Base-by-base conservation (phyloP, 1,139 yeast species). In the Candida neerlandica region DNA sequence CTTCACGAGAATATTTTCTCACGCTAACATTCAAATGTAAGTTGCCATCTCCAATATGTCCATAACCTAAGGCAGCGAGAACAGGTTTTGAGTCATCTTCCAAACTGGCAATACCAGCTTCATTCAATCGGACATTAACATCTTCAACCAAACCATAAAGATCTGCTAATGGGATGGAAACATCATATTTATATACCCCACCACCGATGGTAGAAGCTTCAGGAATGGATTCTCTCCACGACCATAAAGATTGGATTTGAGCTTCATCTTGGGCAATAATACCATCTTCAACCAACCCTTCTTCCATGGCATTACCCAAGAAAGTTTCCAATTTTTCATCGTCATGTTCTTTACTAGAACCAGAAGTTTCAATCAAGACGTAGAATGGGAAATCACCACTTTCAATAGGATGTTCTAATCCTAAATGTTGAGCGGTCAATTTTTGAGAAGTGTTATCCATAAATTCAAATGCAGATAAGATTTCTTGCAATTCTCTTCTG, bases 101-200 rank as follows among this genome's bases (percentile, higher is more conserved):
- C 41, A 81, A 75, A 50, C 88, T 90, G 19, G 86, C 73, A 44
- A 92, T 71, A 1, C 81, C 85, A 21, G 80, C 79, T 23, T 75
- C 80, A 2, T 57, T 66, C 53, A 94, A 75, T 58, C 80, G 78
- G 43, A 70, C 81, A 57, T 84, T 81, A 18, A 84, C 83, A 11
- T 86, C 96, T 48, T 83, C 87, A 18, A 92, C 96, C 48, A 94
- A 74, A 9, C 86, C 86, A 63, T 91, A 92, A 69, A 92, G 77
- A 50, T 84, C 88, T 16, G 80, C 74, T 56, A 92, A 77, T 27
- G 98, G 98, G 52, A 94, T 73, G 4, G 97, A 89, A 40, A 94
- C 97, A 61, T 94, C 99, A 63, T 94, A 94, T 71, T 94, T 94
- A 77, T 94, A 94, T 45, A 92, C 98, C 58, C 98, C 99, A 47